Conservation (phyloP, 2,329 filamentous ascomycete species). For the Cordyceps tenuipes region DNA sequence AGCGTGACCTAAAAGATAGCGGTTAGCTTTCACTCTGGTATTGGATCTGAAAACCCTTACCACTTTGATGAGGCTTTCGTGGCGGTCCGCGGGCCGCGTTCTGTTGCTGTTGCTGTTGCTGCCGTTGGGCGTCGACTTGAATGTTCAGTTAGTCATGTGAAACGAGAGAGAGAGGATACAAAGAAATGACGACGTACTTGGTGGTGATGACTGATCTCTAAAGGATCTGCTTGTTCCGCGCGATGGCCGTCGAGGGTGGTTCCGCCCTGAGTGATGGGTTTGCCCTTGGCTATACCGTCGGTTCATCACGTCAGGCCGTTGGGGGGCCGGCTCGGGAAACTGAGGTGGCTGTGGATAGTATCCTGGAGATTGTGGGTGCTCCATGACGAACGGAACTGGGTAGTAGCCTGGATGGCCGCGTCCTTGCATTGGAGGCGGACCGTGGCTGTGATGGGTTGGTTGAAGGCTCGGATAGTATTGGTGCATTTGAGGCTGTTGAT, state of each 20-base stretch:
- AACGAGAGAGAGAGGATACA: neutral
- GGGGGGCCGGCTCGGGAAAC: slow-evolving; percentile 23
- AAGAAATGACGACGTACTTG: neutral
- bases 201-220: neutral
- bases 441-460: slow-evolving; percentile 26
- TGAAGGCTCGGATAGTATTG: slow-evolving; percentile 30
- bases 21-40: slow-evolving; percentile 7
- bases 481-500: slow-evolving; percentile 30
- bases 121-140: neutral
- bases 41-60: slow-evolving; percentile 30
- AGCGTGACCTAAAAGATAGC: slow-evolving; percentile 56
- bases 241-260: neutral
- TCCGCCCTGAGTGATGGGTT: neutral
- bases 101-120: neutral
- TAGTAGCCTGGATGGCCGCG: slow-evolving; percentile 30
- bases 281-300: slow-evolving; percentile 1
- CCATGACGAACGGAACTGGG: slow-evolving; percentile 20
- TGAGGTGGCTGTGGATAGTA: slow-evolving; percentile 30
- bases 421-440: slow-evolving; percentile 23
- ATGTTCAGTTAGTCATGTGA: neutral
- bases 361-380: slow-evolving; percentile 28
- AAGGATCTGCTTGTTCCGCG: slow-evolving; percentile 1
- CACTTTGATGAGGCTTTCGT: slow-evolving; percentile 52
- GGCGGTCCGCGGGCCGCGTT: slow-evolving; percentile 37
- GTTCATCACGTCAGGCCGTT: slow-evolving; percentile 3